A percentile compares a stretch with the other conserved stretches of the same genome.
phyloP scores from a whole-genome alignment of 1,284 basidiomycete genomes.

The Sporisorium scitamineum region DNA sequence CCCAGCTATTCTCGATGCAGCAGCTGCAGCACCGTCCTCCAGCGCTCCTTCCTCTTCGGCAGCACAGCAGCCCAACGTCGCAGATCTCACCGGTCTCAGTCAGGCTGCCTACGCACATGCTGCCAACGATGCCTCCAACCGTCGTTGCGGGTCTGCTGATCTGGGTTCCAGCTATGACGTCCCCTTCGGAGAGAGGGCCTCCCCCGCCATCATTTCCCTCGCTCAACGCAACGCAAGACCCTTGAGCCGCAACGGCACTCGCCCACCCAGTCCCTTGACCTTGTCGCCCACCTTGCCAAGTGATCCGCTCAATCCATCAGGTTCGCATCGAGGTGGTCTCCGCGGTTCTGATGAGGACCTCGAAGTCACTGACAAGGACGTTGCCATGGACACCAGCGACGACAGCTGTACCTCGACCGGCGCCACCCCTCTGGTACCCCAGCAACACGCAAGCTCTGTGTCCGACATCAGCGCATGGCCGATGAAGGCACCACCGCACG shows the following conservation, averaged over 20 bases:
- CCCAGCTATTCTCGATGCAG: background rate
- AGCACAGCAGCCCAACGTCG: slow-evolving; percentile 15
- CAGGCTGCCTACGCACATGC: slow-evolving; percentile 26
- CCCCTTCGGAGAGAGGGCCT: slow-evolving; percentile 46
- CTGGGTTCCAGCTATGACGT: slow-evolving; percentile 33
- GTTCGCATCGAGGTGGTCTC: slow-evolving; percentile 49
- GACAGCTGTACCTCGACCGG: slow-evolving; percentile 21
- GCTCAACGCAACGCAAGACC: slow-evolving; percentile 34
- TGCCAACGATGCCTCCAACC: slow-evolving; percentile 32
- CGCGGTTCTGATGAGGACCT: slow-evolving; percentile 48
- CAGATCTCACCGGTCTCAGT: slow-evolving; percentile 18
- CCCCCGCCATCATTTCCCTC: slow-evolving; percentile 48
- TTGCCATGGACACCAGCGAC: slow-evolving; percentile 18
- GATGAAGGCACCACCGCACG: slow-evolving; percentile 93
- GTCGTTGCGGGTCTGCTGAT: slow-evolving; percentile 37
- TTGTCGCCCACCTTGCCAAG: slow-evolving; percentile 22
- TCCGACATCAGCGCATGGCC: slow-evolving; percentile 95
- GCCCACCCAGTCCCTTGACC: slow-evolving; percentile 27
- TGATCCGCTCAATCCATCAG: slow-evolving; percentile 35
- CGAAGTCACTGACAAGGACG: slow-evolving; percentile 29
- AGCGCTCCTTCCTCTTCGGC: slow-evolving; percentile 4
- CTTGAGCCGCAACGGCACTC: slow-evolving; percentile 29
- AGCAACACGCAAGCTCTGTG: slow-evolving; percentile 77
- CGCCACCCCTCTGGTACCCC: slow-evolving; percentile 49
- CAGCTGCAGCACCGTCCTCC: background rate